Evolutionary conservation across 805 yeast species (phyloP).

Genomic region (Hanseniaspora taiwanica): DNA sequence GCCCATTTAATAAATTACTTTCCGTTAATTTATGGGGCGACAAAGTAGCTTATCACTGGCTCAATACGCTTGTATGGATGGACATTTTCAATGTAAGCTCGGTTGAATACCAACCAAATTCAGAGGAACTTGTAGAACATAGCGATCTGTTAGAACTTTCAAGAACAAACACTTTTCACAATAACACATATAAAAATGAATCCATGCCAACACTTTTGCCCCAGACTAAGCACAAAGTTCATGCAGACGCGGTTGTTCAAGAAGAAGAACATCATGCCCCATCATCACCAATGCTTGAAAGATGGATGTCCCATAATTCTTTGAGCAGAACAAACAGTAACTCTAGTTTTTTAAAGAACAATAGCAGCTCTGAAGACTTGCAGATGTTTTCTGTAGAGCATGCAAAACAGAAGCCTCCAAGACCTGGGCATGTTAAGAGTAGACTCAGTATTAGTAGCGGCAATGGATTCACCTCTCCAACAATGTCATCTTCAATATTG

Average conservation of each 20-base stretch:
- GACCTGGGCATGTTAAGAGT: background rate
- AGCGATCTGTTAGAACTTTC: constrained; percentile 1
- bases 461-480: no score
- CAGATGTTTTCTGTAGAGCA: no score
- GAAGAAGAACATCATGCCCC: constrained; percentile 5
- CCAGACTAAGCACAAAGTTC: no score
- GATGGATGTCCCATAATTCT: constrained; percentile 14
- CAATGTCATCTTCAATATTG: no score
- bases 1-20: constrained; percentile 6
- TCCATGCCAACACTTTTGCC: no score
- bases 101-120: constrained; percentile 2
- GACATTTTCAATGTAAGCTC: constrained; percentile 14
- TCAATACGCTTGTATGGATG: constrained; percentile 17
- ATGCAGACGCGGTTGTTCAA: background rate
- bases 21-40: constrained; percentile 8
- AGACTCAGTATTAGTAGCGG: background rate
- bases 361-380: background rate
- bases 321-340: constrained; percentile 20
- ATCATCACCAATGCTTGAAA: constrained; percentile 16
- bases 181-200: no score
- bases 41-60: constrained; percentile 13
- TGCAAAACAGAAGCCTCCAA: no score
- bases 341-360: constrained; percentile 11
- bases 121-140: constrained; percentile 4
- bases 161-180: background rate